These are phyloP conservation scores for Pyrenula aspistea DNA, from an alignment of 495 filamentous ascomycete genomes.

Conservation along the genomic window DNA sequence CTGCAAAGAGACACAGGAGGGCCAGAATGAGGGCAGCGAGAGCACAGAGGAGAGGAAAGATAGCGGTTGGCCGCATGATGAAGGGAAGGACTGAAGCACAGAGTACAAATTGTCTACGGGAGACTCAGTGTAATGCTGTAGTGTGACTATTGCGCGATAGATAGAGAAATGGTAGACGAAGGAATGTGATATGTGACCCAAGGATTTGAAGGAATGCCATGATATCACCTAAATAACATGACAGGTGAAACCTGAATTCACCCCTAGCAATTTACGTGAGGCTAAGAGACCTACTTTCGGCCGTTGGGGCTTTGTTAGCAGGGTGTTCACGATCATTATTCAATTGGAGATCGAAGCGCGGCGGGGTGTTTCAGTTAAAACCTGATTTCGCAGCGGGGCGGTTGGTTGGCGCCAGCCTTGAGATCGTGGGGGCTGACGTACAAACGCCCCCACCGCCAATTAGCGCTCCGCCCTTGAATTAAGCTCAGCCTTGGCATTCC, in stretches of 20 bases:
- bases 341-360: background rate
- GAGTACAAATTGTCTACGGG: background rate
- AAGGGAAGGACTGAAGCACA: background rate
- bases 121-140: background rate
- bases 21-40: slow-evolving; percentile 54
- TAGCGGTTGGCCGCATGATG: slow-evolving; percentile 20
- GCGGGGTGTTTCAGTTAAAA: background rate
- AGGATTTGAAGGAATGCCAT: too few relatives aligned
- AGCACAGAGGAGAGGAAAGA: slow-evolving; percentile 31
- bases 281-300: background rate
- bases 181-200: too few relatives aligned
- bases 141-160: background rate
- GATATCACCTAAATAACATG: too few relatives aligned
- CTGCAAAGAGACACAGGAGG: slow-evolving; percentile 61
- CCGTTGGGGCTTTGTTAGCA: background rate
- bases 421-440: too few relatives aligned
- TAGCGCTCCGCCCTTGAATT: background rate
- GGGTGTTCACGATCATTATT: background rate
- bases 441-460: too few relatives aligned
- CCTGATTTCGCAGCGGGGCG: too few relatives aligned
- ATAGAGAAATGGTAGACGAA: background rate
- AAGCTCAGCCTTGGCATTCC: background rate
- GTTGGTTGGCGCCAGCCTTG: too few relatives aligned
- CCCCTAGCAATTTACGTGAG: background rate
- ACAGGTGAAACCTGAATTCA: background rate